Conservation (phyloP, 1,139 yeast genomes). For the Taiozyma sp. region DNA sequence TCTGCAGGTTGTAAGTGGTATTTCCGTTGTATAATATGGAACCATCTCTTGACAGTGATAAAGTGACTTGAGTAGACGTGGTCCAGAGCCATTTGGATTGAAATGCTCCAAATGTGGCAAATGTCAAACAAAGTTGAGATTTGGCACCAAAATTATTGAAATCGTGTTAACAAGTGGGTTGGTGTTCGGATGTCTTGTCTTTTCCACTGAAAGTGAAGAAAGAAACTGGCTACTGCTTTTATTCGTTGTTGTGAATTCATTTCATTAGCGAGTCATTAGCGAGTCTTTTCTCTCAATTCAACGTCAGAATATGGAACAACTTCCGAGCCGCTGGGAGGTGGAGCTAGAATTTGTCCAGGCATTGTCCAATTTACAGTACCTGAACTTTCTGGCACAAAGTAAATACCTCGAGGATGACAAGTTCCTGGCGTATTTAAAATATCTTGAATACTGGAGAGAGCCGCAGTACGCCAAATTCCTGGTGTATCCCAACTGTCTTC, state of each 20-base stretch:
- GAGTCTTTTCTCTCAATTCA: background rate
- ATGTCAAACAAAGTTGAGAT: background rate
- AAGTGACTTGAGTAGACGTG: conserved; percentile 5
- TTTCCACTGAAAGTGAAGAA: background rate
- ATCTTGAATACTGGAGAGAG: conserved; percentile 62
- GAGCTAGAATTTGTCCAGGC: conserved; percentile 55
- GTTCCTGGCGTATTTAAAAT: conserved; percentile 55
- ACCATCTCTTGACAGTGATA: background rate
- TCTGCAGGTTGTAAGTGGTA: conserved; percentile 13
- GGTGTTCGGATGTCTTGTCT: background rate
- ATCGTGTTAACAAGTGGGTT: background rate
- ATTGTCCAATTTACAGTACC: conserved; percentile 64
- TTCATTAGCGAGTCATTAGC: too few species aligned
- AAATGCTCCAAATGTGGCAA: background rate
- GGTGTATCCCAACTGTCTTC: conserved; percentile 70
- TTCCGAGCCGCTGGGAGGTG: conserved; percentile 48
- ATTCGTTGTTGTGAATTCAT: background rate
- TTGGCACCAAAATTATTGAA: background rate
- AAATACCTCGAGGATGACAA: conserved; percentile 47
- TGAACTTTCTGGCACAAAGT: conserved; percentile 60
- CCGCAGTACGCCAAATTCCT: conserved; percentile 62
- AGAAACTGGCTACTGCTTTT: too few species aligned
- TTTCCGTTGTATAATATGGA: background rate
- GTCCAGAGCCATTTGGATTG: background rate
- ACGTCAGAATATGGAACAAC: conserved; percentile 2